A percentile compares a stretch with the other conserved stretches of the same genome.
Conservation (phyloP, 2,329 filamentous ascomycete genomes). For the Arachnopeziza araneosa region DNA sequence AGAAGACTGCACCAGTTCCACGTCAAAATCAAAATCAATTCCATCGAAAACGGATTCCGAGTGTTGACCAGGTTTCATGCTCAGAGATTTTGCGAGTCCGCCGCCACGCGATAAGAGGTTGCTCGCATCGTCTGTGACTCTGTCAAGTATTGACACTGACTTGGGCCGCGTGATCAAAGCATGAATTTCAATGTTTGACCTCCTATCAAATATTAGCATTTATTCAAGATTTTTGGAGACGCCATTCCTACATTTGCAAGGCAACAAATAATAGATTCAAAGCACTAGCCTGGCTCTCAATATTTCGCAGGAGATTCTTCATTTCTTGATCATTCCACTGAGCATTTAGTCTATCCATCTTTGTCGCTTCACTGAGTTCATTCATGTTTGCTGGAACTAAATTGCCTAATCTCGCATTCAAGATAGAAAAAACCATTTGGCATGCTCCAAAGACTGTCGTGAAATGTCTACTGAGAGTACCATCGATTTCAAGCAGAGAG, state of each 20-base stretch:
- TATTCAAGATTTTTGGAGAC: not conserved
- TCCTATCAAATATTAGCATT: not conserved
- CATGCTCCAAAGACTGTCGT: not conserved
- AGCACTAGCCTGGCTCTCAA: not conserved
- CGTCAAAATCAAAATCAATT: not conserved
- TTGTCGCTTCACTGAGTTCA: not conserved
- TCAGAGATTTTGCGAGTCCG: not conserved
- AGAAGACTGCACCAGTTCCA: not conserved
- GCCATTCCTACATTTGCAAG: not conserved
- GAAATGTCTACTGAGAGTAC: not conserved
- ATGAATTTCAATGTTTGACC: not conserved
- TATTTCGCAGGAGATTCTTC: not conserved
- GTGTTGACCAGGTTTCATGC: not conserved
- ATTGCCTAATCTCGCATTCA: not conserved
- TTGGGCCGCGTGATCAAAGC: not conserved
- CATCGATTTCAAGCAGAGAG: not conserved
- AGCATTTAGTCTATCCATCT: not conserved
- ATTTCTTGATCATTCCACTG: slow-evolving; percentile 1
- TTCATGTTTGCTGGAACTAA: not conserved
- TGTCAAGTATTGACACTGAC: not conserved
- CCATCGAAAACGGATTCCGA: not conserved
- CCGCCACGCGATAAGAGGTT: not conserved
- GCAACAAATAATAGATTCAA: not conserved
- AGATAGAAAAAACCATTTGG: not conserved
- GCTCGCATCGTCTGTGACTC: not conserved